phyloP scores from a whole-genome alignment of 306 rosid genomes.

The Citrullus colocynthis region DNA sequence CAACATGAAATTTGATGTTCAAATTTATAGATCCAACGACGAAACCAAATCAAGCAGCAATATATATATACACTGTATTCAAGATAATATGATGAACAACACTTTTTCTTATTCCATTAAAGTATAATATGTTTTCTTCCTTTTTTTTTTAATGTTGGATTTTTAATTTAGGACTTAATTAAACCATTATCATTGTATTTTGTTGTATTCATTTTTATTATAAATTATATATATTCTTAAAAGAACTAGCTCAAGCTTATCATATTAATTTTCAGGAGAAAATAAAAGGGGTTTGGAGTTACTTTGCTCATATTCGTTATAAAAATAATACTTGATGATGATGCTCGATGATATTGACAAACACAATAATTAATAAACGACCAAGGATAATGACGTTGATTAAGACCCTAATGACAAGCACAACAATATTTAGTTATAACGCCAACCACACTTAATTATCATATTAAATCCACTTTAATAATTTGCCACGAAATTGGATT shows the following conservation, averaged over 20 bases:
- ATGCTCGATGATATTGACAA: slow-evolving; percentile 1
- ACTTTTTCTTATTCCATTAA: background rate
- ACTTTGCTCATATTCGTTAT: background rate
- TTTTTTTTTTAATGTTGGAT: background rate
- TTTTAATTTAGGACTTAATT: background rate
- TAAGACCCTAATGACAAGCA: background rate
- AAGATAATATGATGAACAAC: background rate
- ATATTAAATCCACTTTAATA: background rate
- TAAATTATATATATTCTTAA: background rate
- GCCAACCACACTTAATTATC: background rate
- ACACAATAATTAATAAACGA: slow-evolving; percentile 3
- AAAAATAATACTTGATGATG: background rate
- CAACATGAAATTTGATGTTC: slow-evolving; percentile 1
- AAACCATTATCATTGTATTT: background rate
- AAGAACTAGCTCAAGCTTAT: background rate
- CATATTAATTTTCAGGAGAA: background rate
- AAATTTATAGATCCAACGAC: slow-evolving; percentile 8
- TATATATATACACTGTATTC: background rate
- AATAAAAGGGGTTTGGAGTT: background rate
- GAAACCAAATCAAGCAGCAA: background rate
- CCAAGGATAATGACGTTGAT: background rate
- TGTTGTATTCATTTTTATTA: background rate
- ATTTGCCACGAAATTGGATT: background rate
- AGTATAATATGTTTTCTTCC: background rate
- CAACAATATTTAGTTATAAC: slow-evolving; percentile 9